A percentile compares a stretch with the other conserved stretches of the same genome.
These are phyloP conservation scores for Gaertneriomyces sp. DNA, from an alignment of 192 early-diverging fungal genomes.

Conservation along the genomic window DNA sequence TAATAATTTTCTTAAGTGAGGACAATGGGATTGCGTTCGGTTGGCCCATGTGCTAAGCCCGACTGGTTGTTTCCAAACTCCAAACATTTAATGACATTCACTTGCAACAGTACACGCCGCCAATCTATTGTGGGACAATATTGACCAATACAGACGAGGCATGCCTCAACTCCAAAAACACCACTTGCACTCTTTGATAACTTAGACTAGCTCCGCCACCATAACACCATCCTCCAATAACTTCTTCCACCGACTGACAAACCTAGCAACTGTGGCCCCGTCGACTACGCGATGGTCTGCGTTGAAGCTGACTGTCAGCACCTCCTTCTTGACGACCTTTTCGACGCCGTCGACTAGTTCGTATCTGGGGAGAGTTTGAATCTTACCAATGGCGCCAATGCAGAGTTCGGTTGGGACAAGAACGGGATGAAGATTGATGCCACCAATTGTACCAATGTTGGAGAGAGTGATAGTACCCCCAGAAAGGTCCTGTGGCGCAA, in stretches of 20 bases:
- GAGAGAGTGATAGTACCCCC: conserved; percentile 90
- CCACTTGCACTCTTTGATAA: too few relatives aligned
- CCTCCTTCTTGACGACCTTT: conserved; percentile 67
- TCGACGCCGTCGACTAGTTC: conserved; percentile 57
- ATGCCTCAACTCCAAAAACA: too few relatives aligned
- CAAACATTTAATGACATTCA: too few relatives aligned
- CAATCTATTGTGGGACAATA: too few relatives aligned
- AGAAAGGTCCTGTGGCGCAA: conserved; percentile 65
- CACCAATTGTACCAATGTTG: conserved; percentile 93
- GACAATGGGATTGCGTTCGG: too few relatives aligned
- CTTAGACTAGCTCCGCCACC: conserved; percentile 34
- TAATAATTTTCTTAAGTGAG: too few relatives aligned
- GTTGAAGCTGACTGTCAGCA: conserved; percentile 81
- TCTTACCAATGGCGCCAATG: conserved; percentile 85
- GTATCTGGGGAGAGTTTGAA: conserved; percentile 79
- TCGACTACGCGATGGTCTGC: conserved; percentile 97
- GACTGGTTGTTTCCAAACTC: too few relatives aligned
- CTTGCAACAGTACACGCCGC: too few relatives aligned
- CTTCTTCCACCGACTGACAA: conserved; percentile 78
- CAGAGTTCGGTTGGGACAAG: conserved; percentile 83
- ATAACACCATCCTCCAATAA: conserved; percentile 81
- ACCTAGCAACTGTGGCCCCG: conserved; percentile 92
- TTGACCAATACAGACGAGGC: too few relatives aligned
- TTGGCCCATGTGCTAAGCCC: too few relatives aligned
- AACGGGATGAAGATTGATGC: conserved; percentile 84